Base-by-base conservation (phyloP, 768 basidiomycete species). In the Pleurotus eryngii region DNA sequence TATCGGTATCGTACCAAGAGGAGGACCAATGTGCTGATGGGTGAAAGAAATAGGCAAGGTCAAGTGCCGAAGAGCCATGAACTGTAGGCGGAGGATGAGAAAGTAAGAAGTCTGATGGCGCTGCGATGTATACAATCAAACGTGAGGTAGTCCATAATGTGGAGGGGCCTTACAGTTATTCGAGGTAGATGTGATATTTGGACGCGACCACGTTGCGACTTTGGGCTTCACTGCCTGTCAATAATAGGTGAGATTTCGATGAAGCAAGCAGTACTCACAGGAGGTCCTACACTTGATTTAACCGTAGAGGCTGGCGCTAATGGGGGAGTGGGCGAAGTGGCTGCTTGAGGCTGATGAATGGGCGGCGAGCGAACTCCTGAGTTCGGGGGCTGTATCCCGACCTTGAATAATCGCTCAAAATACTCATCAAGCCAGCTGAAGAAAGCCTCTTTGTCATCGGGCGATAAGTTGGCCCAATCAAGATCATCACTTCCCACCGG, bases 371-470 rank as follows among this genome's bases (percentile, higher is more conserved):
- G 49, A 50, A n/a, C 9, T 4, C 49, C 27, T 3, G 22, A 18
- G 18, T 55, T 59, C 59, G 56, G 53, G 12, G 65, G 60, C 22
- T 55, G 40, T 22, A 70, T 67, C 20, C 68, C 62, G 18, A 76
- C 64, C 40, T 64, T 64, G 38, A 73, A 67, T 49, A 72, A 73
- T 35, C 77, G 75, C 14, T 81, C 77, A 64, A 92, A 92, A 71
- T 86, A 92, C 64, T 91, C 90, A 66, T 92, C 90, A 18, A 92
- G 74, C 89, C 90, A 92, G 58, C 71, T 70, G 68, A 92, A 92
- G 65, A 92, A 88, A 22, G 74, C 81, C 27, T 81, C 72, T 65
- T 90, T 92, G 64, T 92, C 89, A 65, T 85, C 78, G 18, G 67
- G 64, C 1, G 83, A 81, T 47, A 92, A 74, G 67, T 88, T 84